Evolutionary conservation across 2,329 filamentous ascomycete species (phyloP), one percentile per base, ranked within the genome.

Genomic region (Fulvia fulva): DNA sequence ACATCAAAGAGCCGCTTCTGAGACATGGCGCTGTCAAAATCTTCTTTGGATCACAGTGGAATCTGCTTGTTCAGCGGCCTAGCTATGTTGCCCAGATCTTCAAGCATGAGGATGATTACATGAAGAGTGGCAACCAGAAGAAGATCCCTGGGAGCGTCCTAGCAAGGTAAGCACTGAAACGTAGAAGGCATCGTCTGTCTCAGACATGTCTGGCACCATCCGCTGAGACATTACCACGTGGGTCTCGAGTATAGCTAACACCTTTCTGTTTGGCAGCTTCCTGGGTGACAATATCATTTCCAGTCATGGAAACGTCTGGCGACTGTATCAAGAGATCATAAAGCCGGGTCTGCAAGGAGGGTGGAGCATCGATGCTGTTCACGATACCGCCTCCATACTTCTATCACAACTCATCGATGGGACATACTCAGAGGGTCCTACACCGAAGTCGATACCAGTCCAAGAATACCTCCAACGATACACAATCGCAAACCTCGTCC

Each of bases 281-380:
- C n/a, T 57, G n/a, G 55, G 55, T 21, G 55, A 53, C n/a, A 57
- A 57, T 37, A 53, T 57, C 49, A 57, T 57, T 28, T 45, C 30
- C 30, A 46, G 22, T 28, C 55, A 57, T 47, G 55, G 50, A 23
- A 30, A 53, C 16, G 25, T 34, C 8, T 57, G 47, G 50, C 43
- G 23, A 43, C 37, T 32, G 16, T 52, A 26, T 19, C 30, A 43
- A 14, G 49, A 43, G 16, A 56, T 57, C 41, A 57, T 57, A 47
- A 50, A 57, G 32, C 55, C 55, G 7, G 55, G 54, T 14, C 44
- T 56, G 3, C 54, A 56, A 26, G 54, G 41, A 49, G 28, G 28
- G 12, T 12, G 28, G 28, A 32, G 28, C 28, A 32, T 32, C 12
- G 14, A 37, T 41, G 41, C 55, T 16, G 43, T 54, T 12, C 41